phyloP scores from a whole-genome alignment of 169 alveolate genomes.

The Plasmodium coatneyi region DNA sequence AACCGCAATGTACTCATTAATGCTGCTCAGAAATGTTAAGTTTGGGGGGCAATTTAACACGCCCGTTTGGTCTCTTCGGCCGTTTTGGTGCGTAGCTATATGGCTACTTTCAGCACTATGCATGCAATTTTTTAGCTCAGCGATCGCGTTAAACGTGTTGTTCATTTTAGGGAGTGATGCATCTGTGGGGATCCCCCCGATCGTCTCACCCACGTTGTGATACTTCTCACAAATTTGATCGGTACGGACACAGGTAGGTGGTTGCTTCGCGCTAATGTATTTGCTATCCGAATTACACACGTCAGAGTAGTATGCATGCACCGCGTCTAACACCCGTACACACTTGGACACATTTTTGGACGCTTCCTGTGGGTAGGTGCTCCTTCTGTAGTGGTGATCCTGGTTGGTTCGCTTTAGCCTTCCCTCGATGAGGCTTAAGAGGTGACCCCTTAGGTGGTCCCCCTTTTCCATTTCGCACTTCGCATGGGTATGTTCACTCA shows the following conservation, averaged over 20 bases:
- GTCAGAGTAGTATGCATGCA: background rate
- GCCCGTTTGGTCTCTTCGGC: background rate
- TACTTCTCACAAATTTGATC: background rate
- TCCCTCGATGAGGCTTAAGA: background rate
- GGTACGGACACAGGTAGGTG: background rate
- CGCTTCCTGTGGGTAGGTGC: background rate
- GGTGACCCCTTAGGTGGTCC: background rate
- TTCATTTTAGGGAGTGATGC: background rate
- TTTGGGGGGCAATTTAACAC: background rate
- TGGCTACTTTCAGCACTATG: background rate
- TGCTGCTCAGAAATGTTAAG: background rate
- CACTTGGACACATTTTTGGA: conserved; percentile 7
- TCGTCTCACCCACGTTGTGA: background rate
- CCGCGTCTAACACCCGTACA: background rate
- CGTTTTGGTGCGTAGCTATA: background rate
- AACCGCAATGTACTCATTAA: background rate
- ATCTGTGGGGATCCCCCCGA: background rate
- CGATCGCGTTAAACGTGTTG: background rate
- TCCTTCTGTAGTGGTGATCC: background rate
- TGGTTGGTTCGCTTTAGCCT: background rate
- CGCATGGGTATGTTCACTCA: background rate
- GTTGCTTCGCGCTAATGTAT: background rate
- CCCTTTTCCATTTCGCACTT: background rate
- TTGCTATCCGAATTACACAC: background rate
- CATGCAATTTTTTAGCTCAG: background rate